phyloP scores from a whole-genome alignment of 495 filamentous ascomycete species.

The Tuber microsphaerosporum region DNA sequence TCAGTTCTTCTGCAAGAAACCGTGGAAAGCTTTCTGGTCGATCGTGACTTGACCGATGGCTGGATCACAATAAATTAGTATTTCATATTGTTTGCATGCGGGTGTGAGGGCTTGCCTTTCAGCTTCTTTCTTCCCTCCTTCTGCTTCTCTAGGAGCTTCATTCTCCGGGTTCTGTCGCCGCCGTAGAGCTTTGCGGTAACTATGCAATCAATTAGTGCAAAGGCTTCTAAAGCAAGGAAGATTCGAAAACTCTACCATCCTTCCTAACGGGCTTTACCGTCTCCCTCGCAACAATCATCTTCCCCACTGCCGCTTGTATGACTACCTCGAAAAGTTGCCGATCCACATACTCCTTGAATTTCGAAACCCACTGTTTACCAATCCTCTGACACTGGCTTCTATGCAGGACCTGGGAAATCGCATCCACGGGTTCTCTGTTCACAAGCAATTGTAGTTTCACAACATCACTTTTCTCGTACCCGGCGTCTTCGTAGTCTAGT shows the following conservation, averaged over 20 bases:
- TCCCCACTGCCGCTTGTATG: slow-evolving; percentile 85
- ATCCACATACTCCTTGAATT: slow-evolving; percentile 95
- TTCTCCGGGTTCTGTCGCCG: slow-evolving; percentile 69
- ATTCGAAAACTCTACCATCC: slow-evolving; percentile 48
- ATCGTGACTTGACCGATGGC: slow-evolving; percentile 74
- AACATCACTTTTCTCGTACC: slow-evolving; percentile 69
- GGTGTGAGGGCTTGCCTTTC: slow-evolving; percentile 48
- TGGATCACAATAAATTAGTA: slow-evolving; percentile 15
- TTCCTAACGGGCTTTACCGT: slow-evolving; percentile 96
- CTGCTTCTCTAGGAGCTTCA: slow-evolving; percentile 91
- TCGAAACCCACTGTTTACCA: slow-evolving; percentile 80
- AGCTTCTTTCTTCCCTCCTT: slow-evolving; percentile 91
- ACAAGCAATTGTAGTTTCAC: slow-evolving; percentile 88
- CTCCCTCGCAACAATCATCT: slow-evolving; percentile 78
- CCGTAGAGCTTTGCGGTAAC: slow-evolving; percentile 90
- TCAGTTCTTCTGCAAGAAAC: slow-evolving; percentile 55
- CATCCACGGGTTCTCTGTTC: slow-evolving; percentile 88
- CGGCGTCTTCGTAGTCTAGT: slow-evolving; percentile 65
- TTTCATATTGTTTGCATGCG: background rate
- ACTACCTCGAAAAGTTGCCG: slow-evolving; percentile 93
- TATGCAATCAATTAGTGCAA: background rate
- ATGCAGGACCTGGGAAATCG: slow-evolving; percentile 85
- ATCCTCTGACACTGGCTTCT: slow-evolving; percentile 65
- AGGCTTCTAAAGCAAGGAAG: background rate
- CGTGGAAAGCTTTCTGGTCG: slow-evolving; percentile 88